Base-by-base conservation (phyloP, 345 rosid genomes). In the Citropsis articulata region DNA sequence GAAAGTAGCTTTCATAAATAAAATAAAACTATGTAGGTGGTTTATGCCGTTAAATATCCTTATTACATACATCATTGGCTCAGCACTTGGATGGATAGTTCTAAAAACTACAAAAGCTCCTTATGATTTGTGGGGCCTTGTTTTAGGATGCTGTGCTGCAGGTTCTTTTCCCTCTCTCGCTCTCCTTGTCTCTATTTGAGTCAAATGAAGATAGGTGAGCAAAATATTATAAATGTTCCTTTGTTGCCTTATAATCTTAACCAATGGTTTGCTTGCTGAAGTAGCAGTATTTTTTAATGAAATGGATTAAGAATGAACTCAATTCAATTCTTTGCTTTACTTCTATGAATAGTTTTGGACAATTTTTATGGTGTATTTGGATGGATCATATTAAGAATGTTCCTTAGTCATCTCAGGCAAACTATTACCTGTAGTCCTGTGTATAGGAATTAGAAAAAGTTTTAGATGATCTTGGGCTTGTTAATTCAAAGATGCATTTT, bases 141-240 rank as follows among this genome's bases (percentile, higher is more conserved):
- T 72, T 56, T 55, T 78, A 31, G 77, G 76, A 24, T 55, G 77
- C 40, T 78, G 81, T 65, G 56, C 81, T 64, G 72, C 81, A 21
- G 73, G 77, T 56, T 73, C 10, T 25, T 63, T 57, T 27, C 24
- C 14, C 69, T 66, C 69, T 66, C 38, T 33, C 21, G 31, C 12
- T 72, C 57, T 14, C 57, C 57, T 48, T n/a, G 3, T 30, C 24
- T 61, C 24, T 19, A 24, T 13, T 42, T 33, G 13, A 22, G 25
- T n/a, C 22, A 12, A 35, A 45, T 60, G 66, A 14, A 74, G 19
- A 10, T 25, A 75, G 40, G 67, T 38, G 53, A 4, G 24, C 18
- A 33, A 21, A 56, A 56, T 33, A 21, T 35, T 22, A 10, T 13
- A 13, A 7, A 45, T 45, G 66, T 60, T 24, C 42, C 3, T 73